These are phyloP conservation scores for Didymellaceae sp. DNA, from an alignment of 2,329 filamentous ascomycete species.

Conservation along the genomic window DNA sequence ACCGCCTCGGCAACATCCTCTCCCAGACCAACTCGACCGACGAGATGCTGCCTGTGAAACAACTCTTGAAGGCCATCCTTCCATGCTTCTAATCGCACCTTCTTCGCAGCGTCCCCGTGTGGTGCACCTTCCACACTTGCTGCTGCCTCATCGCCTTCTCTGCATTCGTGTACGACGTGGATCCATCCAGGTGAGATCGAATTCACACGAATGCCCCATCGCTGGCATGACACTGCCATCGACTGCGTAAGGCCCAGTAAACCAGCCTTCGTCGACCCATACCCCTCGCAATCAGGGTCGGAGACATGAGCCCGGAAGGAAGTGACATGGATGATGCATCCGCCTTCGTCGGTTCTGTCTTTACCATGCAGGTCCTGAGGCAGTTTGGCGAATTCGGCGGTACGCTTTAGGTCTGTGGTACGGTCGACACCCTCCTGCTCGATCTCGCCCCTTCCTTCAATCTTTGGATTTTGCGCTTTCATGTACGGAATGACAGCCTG, in stretches of 20 bases:
- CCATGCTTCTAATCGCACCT: constrained; percentile 43
- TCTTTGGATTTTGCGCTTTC: constrained; percentile 27
- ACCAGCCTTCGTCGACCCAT: constrained; percentile 58
- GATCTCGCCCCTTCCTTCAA: background rate
- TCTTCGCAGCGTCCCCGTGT: constrained; percentile 25
- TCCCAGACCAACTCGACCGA: constrained; percentile 57
- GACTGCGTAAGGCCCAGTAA: constrained; percentile 57
- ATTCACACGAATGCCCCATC: constrained; percentile 54
- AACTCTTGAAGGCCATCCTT: constrained; percentile 54
- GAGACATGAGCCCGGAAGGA: constrained; percentile 59
- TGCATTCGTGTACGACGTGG: constrained; percentile 53
- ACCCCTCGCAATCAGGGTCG: constrained; percentile 58
- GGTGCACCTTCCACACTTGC: constrained; percentile 21
- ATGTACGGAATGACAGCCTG: constrained; percentile 33
- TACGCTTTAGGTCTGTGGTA: constrained; percentile 27
- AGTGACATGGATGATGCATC: constrained; percentile 53
- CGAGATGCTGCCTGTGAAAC: constrained; percentile 58
- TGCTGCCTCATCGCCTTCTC: constrained; percentile 50
- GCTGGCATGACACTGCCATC: constrained; percentile 54
- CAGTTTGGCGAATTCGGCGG: constrained; percentile 28
- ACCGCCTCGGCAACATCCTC: constrained; percentile 55
- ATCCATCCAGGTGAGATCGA: constrained; percentile 60
- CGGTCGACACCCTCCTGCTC: constrained; percentile 25
- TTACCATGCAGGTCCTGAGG: constrained; percentile 29
- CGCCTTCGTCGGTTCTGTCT: constrained; percentile 32